Evolutionary conservation across 2,329 filamentous ascomycete species (phyloP).

Genomic region (Cadophora sp.): DNA sequence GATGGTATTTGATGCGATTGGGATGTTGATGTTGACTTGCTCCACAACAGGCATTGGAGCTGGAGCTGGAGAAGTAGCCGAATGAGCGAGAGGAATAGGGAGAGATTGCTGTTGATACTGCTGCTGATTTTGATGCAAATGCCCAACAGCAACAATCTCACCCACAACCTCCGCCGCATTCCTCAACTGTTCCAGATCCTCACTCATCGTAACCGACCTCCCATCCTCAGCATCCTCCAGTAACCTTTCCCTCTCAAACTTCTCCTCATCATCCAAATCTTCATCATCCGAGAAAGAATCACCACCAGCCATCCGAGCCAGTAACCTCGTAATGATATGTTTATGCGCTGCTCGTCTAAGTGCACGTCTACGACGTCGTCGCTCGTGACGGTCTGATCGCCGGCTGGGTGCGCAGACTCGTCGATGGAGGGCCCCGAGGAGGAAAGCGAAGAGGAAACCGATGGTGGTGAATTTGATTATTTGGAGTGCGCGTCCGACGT

Average conservation of each 20-base stretch:
- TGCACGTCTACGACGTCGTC: slow-evolving; percentile 31
- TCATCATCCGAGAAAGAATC: not conserved
- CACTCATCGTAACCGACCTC: slow-evolving; percentile 34
- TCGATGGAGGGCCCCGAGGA: slow-evolving; percentile 36
- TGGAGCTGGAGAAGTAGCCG: not conserved
- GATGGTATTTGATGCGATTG: not conserved
- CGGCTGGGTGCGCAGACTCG: slow-evolving; percentile 30
- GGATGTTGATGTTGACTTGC: slow-evolving; percentile 10
- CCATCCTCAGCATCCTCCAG: slow-evolving; percentile 36
- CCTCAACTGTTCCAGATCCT: slow-evolving; percentile 36
- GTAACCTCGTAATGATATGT: slow-evolving; percentile 29
- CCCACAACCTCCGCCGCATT: slow-evolving; percentile 36
- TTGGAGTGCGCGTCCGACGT: slow-evolving; percentile 25
- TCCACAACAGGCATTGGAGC: not conserved
- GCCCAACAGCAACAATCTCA: slow-evolving; percentile 37
- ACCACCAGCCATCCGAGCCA: slow-evolving; percentile 27
- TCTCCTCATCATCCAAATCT: slow-evolving; percentile 31
- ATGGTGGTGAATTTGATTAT: slow-evolving; percentile 36
- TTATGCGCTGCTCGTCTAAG: slow-evolving; percentile 34
- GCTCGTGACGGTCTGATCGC: slow-evolving; percentile 29
- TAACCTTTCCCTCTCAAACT: slow-evolving; percentile 35
- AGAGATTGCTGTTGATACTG: not conserved
- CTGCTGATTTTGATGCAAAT: not conserved
- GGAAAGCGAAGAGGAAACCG: slow-evolving; percentile 38
- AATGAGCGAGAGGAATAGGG: not conserved